Evolutionary conservation across 768 basidiomycete species (phyloP), one percentile per base, ranked within the genome.

Genomic region (Auricularia sp.): DNA sequence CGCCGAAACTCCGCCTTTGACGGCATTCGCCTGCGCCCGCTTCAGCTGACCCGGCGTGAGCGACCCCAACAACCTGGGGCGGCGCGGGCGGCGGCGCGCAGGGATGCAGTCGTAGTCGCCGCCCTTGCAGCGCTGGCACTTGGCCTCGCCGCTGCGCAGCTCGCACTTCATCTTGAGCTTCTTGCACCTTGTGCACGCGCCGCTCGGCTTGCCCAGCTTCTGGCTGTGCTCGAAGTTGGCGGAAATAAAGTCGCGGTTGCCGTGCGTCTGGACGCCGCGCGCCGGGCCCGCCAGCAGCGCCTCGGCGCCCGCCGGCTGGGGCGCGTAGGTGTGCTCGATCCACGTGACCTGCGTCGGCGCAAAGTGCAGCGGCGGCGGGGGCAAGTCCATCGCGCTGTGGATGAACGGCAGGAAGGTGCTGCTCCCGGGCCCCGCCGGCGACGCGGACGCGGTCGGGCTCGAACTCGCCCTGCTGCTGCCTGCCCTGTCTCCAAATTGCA

Each of bases 91-190:
- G 24, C 56, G 56, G 8, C 56, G 18, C 7, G 56, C 56, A 34
- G 56, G 56, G 6, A 59, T 59, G 24, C 56, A 59, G 29, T 59
- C 56, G 56, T 59, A 35, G 34, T 59, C 56, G 24, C 56, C 56
- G 56, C 56, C 56, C 34, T 59, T 59, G 56, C 56, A 59, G 16
- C 56, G 24, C 29, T 59, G 56, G 24, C 56, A 59, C 29, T 59
- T 59, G 11, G 56, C 10, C 56, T 59, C 24, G 56, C 56, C 56
- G 29, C 56, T 59, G 29, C 34, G 24, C 5, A 33, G 18, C 29
- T 59, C 56, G 56, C 56, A 59, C 29, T 59, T 59, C 56, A 59
- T 59, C 56, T 59, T 59, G 56, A 59, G 56, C 56, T 33, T 24
- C 29, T 59, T 59, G 56, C 56, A 59, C 2, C 54, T 1, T 1